These are phyloP conservation scores for Mucor sp. DNA, from an alignment of 371 early-diverging fungal genomes.

Conservation along the genomic window DNA sequence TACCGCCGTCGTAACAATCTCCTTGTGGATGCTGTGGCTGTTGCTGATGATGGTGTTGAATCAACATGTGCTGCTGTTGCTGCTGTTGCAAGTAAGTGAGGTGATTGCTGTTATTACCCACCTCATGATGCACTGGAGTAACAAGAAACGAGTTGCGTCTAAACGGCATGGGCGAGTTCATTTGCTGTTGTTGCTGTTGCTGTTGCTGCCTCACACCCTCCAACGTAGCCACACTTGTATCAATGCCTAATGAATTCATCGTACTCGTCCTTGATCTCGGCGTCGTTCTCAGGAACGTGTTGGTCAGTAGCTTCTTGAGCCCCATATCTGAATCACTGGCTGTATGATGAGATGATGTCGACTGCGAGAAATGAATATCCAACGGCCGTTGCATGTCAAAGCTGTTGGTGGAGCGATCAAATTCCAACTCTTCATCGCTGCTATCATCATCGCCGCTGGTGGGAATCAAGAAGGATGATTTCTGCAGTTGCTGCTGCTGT, in stretches of 20 bases:
- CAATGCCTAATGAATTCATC: constrained; percentile 35
- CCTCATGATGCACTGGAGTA: not conserved
- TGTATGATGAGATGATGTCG: constrained; percentile 22
- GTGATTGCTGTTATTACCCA: not conserved
- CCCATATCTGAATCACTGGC: constrained; percentile 22
- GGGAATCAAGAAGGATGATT: constrained; percentile 14
- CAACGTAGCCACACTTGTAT: constrained; percentile 27
- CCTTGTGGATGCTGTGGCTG: not conserved
- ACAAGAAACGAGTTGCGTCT: constrained; percentile 36
- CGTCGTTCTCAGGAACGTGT: constrained; percentile 34
- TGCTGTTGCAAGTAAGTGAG: not conserved
- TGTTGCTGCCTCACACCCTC: constrained; percentile 19
- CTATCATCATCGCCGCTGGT: constrained; percentile 15
- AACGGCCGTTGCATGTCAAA: constrained; percentile 25
- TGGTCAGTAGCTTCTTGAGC: constrained; percentile 36
- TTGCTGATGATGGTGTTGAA: not conserved
- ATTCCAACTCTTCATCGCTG: constrained; percentile 21
- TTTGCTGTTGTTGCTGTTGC: constrained; percentile 7
- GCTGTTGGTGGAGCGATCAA: constrained; percentile 20
- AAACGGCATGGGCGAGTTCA: constrained; percentile 44
- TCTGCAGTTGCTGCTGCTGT: constrained; percentile 15
- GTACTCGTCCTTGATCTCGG: constrained; percentile 65
- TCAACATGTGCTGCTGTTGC: not conserved
- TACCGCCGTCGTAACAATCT: not conserved
- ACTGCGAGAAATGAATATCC: constrained; percentile 24